phyloP scores from a whole-genome alignment of 305 asterid species.

The Galium porrigens region DNA sequence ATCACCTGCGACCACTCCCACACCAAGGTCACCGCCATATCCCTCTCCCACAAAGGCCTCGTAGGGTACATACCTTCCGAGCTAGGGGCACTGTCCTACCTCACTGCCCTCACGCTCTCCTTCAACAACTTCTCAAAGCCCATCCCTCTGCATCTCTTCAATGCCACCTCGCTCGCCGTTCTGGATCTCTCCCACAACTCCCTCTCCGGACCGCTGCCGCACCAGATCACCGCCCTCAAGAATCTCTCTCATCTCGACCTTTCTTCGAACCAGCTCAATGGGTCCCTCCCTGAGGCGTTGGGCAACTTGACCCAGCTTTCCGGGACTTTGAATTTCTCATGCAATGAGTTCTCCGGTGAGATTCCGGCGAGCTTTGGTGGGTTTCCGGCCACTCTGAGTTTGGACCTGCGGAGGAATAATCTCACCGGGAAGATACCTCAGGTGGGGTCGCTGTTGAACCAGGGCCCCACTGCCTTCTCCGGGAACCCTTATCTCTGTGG shows the following conservation, averaged over 20 bases:
- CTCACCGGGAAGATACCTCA: conserved; percentile 75
- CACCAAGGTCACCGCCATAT: conserved; percentile 42
- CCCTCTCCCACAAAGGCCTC: conserved; percentile 48
- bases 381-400: conserved; percentile 65
- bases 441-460: conserved; percentile 67
- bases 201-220: conserved; percentile 59
- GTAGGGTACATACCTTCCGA: conserved; percentile 86
- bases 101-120: conserved; percentile 29
- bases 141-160: conserved; percentile 31
- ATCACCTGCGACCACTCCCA: conserved; percentile 47
- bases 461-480: conserved; percentile 92
- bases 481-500: conserved; percentile 80
- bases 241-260: conserved; percentile 54
- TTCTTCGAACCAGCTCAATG: conserved; percentile 57
- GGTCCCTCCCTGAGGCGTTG: conserved; percentile 49
- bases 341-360: conserved; percentile 58
- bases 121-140: conserved; percentile 29
- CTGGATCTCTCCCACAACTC: conserved; percentile 59
- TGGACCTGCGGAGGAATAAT: conserved; percentile 58
- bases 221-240: conserved; percentile 35
- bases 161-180: conserved; percentile 25
- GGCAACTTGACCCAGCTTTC: conserved; percentile 37
- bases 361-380: conserved; percentile 59
- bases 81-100: conserved; percentile 59
- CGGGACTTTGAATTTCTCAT: conserved; percentile 73